Evolutionary conservation across 208 protist species (phyloP).

Genomic region (Strigomonas culicis): DNA sequence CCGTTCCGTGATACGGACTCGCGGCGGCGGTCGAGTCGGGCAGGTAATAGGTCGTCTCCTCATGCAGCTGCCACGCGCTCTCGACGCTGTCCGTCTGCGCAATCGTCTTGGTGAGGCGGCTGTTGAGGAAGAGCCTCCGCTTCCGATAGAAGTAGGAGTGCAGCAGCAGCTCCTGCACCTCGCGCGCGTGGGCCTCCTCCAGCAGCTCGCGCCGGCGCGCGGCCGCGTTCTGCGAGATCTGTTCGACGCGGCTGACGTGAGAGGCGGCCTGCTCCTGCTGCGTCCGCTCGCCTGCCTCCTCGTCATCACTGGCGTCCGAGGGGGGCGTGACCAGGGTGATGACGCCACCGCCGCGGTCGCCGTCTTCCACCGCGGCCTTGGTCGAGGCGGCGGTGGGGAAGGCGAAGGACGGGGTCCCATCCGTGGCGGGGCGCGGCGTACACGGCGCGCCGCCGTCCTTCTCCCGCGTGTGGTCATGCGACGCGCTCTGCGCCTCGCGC

Average conservation of each 20-base stretch:
- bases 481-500: too few relatives aligned
- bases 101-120: constrained; percentile 25
- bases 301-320: too few relatives aligned
- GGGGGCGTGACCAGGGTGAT: too few relatives aligned
- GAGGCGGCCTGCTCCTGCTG: too few relatives aligned
- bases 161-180: constrained; percentile 23
- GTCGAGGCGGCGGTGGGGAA: too few relatives aligned
- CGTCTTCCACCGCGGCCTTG: too few relatives aligned
- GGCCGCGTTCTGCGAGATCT: constrained; percentile 5
- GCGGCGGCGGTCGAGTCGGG: background rate
- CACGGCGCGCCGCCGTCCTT: too few relatives aligned
- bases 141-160: constrained; percentile 48
- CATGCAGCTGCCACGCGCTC: constrained; percentile 61
- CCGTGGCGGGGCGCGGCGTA: too few relatives aligned
- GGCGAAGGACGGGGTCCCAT: too few relatives aligned
- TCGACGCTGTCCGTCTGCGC: constrained; percentile 35
- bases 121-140: constrained; percentile 22
- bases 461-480: too few relatives aligned
- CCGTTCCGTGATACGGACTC: background rate
- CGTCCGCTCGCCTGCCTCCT: too few relatives aligned
- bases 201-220: constrained; percentile 7
- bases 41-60: constrained; percentile 37
- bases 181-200: constrained; percentile 11
- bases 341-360: too few relatives aligned
- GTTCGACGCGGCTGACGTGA: constrained; percentile 6